Evolutionary conservation across 179 eudicot species (phyloP).

Genomic region (Camellia oleifera): DNA sequence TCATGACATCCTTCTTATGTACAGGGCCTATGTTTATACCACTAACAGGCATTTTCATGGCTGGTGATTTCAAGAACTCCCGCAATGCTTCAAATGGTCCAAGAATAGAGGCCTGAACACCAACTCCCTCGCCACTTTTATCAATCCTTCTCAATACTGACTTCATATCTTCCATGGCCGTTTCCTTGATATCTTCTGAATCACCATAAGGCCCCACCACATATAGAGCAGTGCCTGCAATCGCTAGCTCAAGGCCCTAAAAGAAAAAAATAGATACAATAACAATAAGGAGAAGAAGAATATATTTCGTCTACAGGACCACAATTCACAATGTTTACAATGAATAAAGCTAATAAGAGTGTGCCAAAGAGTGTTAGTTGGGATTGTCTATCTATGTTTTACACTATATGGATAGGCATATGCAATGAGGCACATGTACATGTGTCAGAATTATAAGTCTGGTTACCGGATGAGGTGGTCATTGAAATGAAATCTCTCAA

Average conservation of each 20-base stretch:
- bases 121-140: constrained; percentile 91
- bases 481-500: not conserved
- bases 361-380: not conserved
- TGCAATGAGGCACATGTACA: not conserved
- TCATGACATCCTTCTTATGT: constrained; percentile 94
- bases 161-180: constrained; percentile 81
- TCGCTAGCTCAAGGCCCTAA: constrained; percentile 97
- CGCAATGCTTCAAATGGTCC: constrained; percentile 88
- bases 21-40: constrained; percentile 93
- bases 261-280: not conserved
- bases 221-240: constrained; percentile 82
- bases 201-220: constrained; percentile 90
- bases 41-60: constrained; percentile 88
- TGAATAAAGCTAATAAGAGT: not conserved
- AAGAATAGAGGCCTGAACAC: constrained; percentile 93
- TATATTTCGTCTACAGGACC: not conserved
- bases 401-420: not conserved
- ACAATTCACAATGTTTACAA: not conserved
- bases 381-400: not conserved
- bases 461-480: not conserved
- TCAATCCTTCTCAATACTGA: constrained; percentile 88
- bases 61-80: constrained; percentile 83
- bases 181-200: constrained; percentile 56
- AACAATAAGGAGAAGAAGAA: not conserved
- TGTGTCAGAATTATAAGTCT: not conserved